Evolutionary conservation across 2,329 filamentous ascomycete genomes (phyloP).

Genomic region (Polychaeton citri): DNA sequence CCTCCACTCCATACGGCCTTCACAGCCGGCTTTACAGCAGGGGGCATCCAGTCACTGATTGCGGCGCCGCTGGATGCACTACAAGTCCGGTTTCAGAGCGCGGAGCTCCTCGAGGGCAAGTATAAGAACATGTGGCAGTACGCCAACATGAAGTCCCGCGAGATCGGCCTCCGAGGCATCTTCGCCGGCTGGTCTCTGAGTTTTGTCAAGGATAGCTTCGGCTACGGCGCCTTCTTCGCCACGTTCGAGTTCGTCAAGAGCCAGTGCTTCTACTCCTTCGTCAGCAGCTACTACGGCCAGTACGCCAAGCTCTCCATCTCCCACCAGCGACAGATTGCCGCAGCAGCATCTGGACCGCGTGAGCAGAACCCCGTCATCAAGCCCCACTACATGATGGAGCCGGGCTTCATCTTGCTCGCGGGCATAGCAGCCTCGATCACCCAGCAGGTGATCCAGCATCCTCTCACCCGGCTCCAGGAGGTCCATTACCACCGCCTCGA

Average conservation of each 20-base stretch:
- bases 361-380: slow-evolving; percentile 40
- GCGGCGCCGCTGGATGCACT: slow-evolving; percentile 66
- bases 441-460: slow-evolving; percentile 59
- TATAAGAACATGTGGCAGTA: slow-evolving; percentile 64
- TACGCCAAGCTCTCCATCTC: slow-evolving; percentile 20
- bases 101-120: slow-evolving; percentile 44
- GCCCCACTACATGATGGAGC: slow-evolving; percentile 64
- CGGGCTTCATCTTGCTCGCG: slow-evolving; percentile 55
- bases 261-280: slow-evolving; percentile 58
- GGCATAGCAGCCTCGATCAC: slow-evolving; percentile 55
- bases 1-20: slow-evolving; percentile 52
- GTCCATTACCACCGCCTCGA: slow-evolving; percentile 62
- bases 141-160: slow-evolving; percentile 50
- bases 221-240: slow-evolving; percentile 59
- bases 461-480: slow-evolving; percentile 56
- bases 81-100: slow-evolving; percentile 56
- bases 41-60: slow-evolving; percentile 54
- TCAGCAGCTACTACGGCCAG: slow-evolving; percentile 54
- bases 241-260: slow-evolving; percentile 66
- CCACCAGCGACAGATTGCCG: slow-evolving; percentile 18
- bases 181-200: slow-evolving; percentile 62
- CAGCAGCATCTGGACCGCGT: not conserved
- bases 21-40: slow-evolving; percentile 55
- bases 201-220: slow-evolving; percentile 55
- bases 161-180: slow-evolving; percentile 58